Conservation (phyloP, 192 early-diverging fungal species). For the Mortierella hygrophila region DNA sequence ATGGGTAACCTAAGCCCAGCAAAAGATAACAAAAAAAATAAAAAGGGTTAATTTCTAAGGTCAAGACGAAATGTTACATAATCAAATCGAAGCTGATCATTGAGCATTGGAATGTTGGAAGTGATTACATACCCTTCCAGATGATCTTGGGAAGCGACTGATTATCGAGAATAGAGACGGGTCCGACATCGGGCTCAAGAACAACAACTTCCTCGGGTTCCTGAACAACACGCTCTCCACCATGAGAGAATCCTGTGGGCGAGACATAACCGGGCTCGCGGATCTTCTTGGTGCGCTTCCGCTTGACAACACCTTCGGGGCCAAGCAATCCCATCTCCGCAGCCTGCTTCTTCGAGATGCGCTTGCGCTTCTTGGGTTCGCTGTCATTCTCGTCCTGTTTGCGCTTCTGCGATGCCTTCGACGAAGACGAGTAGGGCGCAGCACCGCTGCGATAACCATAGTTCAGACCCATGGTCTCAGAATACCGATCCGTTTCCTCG, state of each 20-base stretch:
- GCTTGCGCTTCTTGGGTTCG: slow-evolving; percentile 31
- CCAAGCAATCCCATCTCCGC: slow-evolving; percentile 26
- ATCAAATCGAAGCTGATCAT: background rate
- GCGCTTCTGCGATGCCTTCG: slow-evolving; percentile 21
- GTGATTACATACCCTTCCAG: slow-evolving; percentile 42
- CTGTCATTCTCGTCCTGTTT: slow-evolving; percentile 8
- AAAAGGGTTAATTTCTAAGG: slow-evolving; percentile 1
- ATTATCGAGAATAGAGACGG: slow-evolving; percentile 28
- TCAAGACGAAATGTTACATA: background rate
- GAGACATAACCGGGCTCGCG: slow-evolving; percentile 40
- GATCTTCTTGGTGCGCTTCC: slow-evolving; percentile 43
- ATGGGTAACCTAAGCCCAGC: slow-evolving; percentile 54
- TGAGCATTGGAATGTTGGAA: background rate
- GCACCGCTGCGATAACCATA: background rate
- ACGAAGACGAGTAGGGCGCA: background rate
- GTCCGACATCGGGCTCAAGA: slow-evolving; percentile 41
- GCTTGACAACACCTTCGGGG: slow-evolving; percentile 25
- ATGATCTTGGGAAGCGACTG: slow-evolving; percentile 18
- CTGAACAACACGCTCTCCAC: slow-evolving; percentile 49
- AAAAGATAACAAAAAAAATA: background rate
- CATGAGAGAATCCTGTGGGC: slow-evolving; percentile 36
- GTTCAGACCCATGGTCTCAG: background rate
- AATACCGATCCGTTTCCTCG: background rate
- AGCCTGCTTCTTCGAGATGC: slow-evolving; percentile 44
- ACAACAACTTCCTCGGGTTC: slow-evolving; percentile 38